Evolutionary conservation across 805 yeast genomes (phyloP).

Genomic region (Zygosaccharomyces bisporus): DNA sequence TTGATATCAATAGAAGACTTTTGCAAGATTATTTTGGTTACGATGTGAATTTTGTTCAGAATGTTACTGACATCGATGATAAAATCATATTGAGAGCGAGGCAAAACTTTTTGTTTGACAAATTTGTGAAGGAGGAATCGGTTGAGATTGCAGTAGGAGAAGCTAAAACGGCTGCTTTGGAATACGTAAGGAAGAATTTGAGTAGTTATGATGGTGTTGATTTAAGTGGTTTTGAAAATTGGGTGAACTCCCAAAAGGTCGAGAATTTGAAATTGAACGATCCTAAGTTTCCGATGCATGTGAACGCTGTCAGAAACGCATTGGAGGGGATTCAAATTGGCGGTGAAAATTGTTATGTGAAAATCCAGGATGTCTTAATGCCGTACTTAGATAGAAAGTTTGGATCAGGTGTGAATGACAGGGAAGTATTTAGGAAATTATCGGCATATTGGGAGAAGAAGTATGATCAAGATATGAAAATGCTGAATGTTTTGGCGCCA

Average conservation of each 20-base stretch:
- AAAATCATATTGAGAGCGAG: constrained; percentile 94
- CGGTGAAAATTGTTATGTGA: constrained; percentile 41
- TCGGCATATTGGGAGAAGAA: constrained; percentile 88
- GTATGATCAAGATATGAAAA: constrained; percentile 80
- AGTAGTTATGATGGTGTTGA: constrained; percentile 36
- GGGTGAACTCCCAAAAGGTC: constrained; percentile 51
- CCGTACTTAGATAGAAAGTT: constrained; percentile 64
- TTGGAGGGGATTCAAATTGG: constrained; percentile 25
- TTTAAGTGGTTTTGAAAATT: constrained; percentile 42
- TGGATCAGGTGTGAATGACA: constrained; percentile 80
- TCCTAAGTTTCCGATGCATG: constrained; percentile 87
- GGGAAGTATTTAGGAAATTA: constrained; percentile 71
- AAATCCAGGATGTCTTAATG: constrained; percentile 71
- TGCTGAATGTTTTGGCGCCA: constrained; percentile 80
- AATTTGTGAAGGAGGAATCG: constrained; percentile 42
- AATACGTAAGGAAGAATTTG: constrained; percentile 53
- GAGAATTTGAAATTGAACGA: constrained; percentile 48
- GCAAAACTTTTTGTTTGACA: constrained; percentile 74
- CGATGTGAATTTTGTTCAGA: constrained; percentile 83
- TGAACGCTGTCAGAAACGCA: constrained; percentile 60
- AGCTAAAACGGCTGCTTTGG: constrained; percentile 43
- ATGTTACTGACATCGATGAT: constrained; percentile 98
- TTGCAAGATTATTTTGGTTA: constrained; percentile 90
- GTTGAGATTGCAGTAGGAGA: constrained; percentile 35
- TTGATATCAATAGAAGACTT: constrained; percentile 87